Evolutionary conservation across 2,329 filamentous ascomycete species (phyloP).

Genomic region (Didymella pinodella): DNA sequence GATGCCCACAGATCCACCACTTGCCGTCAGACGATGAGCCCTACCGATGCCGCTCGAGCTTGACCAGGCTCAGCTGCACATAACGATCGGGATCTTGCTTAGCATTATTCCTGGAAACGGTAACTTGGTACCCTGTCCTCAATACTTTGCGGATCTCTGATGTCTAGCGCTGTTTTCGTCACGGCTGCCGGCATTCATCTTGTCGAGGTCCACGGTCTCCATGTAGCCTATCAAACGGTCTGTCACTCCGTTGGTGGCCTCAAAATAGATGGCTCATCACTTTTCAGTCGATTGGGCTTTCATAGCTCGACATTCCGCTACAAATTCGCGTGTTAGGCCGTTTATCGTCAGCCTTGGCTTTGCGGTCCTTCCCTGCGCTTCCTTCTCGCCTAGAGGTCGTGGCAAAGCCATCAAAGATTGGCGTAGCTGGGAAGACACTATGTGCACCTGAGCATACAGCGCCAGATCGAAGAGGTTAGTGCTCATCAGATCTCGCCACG

Average conservation of each 20-base stretch:
- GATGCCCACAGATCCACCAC: constrained; percentile 13
- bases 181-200: constrained; percentile 25
- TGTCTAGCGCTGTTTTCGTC: constrained; percentile 18
- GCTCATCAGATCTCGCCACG: constrained; percentile 5
- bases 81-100: constrained; percentile 1
- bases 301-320: constrained; percentile 6
- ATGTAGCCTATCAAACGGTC: constrained; percentile 24
- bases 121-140: constrained; percentile 11
- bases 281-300: neutral
- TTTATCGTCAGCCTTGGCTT: constrained; percentile 13
- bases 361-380: neutral
- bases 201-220: constrained; percentile 11
- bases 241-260: neutral
- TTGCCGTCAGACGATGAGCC: constrained; percentile 5
- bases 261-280: constrained; percentile 2
- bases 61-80: constrained; percentile 4
- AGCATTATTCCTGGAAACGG: constrained; percentile 18
- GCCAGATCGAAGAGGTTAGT: constrained; percentile 3
- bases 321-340: constrained; percentile 23
- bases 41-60: constrained; percentile 9
- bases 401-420: constrained; percentile 10
- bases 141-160: constrained; percentile 16
- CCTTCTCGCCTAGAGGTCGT: constrained; percentile 1
- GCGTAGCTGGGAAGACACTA: constrained; percentile 5
- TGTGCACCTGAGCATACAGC: constrained; percentile 8